Evolutionary conservation across 495 filamentous ascomycete species (phyloP).

Genomic region (Penicillium longicatenatum): DNA sequence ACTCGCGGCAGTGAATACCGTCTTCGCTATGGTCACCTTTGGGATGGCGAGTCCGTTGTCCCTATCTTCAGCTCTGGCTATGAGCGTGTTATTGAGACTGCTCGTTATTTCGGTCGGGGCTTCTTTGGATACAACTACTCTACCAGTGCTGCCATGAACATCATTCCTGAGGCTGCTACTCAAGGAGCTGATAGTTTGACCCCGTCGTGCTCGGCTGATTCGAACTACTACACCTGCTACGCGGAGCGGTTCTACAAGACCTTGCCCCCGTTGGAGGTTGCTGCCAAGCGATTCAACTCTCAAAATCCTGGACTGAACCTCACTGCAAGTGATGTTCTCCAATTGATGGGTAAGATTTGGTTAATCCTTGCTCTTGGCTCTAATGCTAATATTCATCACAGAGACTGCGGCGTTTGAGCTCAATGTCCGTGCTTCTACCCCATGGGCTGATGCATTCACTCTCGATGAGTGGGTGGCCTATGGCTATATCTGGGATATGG

Average conservation of each 20-base stretch:
- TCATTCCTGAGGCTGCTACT: constrained; percentile 48
- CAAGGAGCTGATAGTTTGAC: constrained; percentile 55
- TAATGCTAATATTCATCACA: neutral
- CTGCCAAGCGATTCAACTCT: constrained; percentile 28
- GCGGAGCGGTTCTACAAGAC: neutral
- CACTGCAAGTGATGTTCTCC: constrained; percentile 19
- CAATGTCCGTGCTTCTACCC: constrained; percentile 46
- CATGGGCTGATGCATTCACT: constrained; percentile 56
- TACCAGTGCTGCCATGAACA: constrained; percentile 39
- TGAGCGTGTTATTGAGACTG: constrained; percentile 53
- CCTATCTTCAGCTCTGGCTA: constrained; percentile 51
- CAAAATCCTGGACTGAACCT: constrained; percentile 26
- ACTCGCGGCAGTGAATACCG: constrained; percentile 44
- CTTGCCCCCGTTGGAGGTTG: constrained; percentile 20
- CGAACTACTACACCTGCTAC: constrained; percentile 11
- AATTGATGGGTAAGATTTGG: constrained; percentile 22
- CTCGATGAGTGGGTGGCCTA: constrained; percentile 52
- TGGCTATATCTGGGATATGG: constrained; percentile 53
- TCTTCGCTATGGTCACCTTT: constrained; percentile 44
- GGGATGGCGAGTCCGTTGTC: constrained; percentile 28
- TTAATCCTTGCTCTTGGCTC: neutral
- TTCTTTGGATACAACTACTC: constrained; percentile 54
- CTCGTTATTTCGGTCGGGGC: constrained; percentile 52
- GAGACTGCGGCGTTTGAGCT: constrained; percentile 55
- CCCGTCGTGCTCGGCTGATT: constrained; percentile 31